Conservation (phyloP, 176 grass and related monocot species). For the Eragrostis curvula region DNA sequence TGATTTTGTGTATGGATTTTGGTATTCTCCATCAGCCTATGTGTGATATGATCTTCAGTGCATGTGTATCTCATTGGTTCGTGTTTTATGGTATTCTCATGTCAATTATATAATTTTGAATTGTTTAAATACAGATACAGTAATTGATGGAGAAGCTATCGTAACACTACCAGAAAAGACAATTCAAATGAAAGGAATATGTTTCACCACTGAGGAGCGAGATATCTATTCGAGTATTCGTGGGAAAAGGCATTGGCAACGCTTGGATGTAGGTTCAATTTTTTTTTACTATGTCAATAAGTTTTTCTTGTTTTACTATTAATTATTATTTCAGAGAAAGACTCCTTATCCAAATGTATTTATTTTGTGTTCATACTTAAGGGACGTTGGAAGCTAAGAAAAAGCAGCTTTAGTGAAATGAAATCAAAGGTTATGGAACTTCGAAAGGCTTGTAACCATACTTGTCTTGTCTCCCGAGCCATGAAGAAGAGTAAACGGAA, state of each 20-base stretch:
- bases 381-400: no score
- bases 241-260: no score
- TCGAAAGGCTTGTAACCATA: slow-evolving; percentile 87
- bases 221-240: slow-evolving; percentile 50
- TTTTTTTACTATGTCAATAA: no score
- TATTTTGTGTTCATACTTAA: slow-evolving; percentile 34
- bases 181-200: slow-evolving; percentile 70
- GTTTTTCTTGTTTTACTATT: no score
- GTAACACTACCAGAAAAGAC: slow-evolving; percentile 79
- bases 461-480: slow-evolving; percentile 46
- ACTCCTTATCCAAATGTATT: neutral
- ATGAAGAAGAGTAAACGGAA: neutral
- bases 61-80: no score
- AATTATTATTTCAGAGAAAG: neutral
- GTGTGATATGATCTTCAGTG: no score
- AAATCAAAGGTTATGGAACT: slow-evolving; percentile 44
- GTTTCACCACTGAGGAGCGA: slow-evolving; percentile 75
- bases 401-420: no score
- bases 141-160: slow-evolving; percentile 85
- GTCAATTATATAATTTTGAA: no score
- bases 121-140: slow-evolving; percentile 43
- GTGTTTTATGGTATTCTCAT: no score
- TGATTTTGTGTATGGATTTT: no score
- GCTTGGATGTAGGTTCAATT: no score
- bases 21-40: no score